A percentile compares a stretch with the other conserved stretches of the same genome.
Evolutionary conservation across 768 basidiomycete species (phyloP).

Genomic region (Suillus placidus): DNA sequence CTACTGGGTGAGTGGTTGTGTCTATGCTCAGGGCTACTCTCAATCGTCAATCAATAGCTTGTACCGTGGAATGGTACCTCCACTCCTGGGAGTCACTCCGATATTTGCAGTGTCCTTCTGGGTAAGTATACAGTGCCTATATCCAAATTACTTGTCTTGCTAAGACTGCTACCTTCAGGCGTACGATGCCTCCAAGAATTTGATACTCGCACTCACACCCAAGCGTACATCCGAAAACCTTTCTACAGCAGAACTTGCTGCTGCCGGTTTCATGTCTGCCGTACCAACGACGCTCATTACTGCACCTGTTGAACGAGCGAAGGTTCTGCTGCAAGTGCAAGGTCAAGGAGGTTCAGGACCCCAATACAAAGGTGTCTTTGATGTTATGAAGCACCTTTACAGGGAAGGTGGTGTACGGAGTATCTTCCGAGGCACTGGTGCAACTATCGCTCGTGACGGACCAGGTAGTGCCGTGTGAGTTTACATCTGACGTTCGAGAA

Average conservation of each 20-base stretch:
- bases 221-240: constrained; percentile 64
- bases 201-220: constrained; percentile 82
- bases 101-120: constrained; percentile 99
- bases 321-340: constrained; percentile 93
- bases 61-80: constrained; percentile 93
- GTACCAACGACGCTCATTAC: constrained; percentile 89
- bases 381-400: constrained; percentile 90
- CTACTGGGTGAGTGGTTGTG: constrained; percentile 66
- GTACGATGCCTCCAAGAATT: constrained; percentile 89
- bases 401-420: constrained; percentile 90
- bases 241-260: constrained; percentile 78
- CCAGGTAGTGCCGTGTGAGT: constrained; percentile 95
- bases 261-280: constrained; percentile 93
- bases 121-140: constrained; percentile 50
- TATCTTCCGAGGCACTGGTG: constrained; percentile 89
- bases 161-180: constrained; percentile 52
- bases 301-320: constrained; percentile 96
- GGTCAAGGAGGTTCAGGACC: constrained; percentile 76
- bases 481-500: constrained; percentile 3
- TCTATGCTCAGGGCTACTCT: constrained; percentile 8
- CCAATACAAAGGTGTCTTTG: constrained; percentile 87
- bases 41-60: constrained; percentile 48
- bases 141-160: constrained; percentile 6
- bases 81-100: constrained; percentile 92
- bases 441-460: constrained; percentile 94